Base-by-base conservation (phyloP, 208 protist species). In the Wallacemonas collosoma region DNA sequence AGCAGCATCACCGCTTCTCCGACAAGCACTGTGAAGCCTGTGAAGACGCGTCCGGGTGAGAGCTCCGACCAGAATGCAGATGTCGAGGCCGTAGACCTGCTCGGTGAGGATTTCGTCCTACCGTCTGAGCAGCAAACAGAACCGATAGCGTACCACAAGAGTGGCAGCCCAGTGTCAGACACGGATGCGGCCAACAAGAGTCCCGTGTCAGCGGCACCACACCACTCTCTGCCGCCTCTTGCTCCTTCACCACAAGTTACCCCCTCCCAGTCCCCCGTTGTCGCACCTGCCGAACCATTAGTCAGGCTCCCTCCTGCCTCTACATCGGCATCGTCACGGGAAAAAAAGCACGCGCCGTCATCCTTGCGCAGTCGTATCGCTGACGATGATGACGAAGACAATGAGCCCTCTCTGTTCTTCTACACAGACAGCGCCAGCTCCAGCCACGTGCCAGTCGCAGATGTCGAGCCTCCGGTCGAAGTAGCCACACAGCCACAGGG, bases 401-500 rank as follows among this genome's bases (percentile, higher is more conserved):
- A 74, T 40, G 80, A 89, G 68, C 79, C 80, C 4, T 81, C 76
- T 8, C 67, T 87, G 60, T 68, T 68, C 36, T 87, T 84, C 50
- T 50, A 50, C 45, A 9, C 53, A 43, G 68, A 38, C 3, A 60
- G 54, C 15, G 51, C 43, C 4, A 57, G 66, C 48, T 39, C 63
- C 56, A 48, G 53, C 56, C 62, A 11, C 12, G 41, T n/a, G 9
- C 12, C 12, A 7, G 43, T 8, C 26, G 12, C 38, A 48, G 44
- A 61, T 17, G 47, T 36, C 39, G 3, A 43, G 43, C 2, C 56
- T 56, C 6, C 1, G 56, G 50, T 12, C 39, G 4, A 39, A 39
- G 3, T 61, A 47, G 3, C 47, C 43, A 12, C 51, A 45, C 43
- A 4, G 36, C 62, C 4, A 12, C 47, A 55, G 44, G 15, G 15